phyloP scores from a whole-genome alignment of 257 asterid species.

The Ajuga chamaepitys region DNA sequence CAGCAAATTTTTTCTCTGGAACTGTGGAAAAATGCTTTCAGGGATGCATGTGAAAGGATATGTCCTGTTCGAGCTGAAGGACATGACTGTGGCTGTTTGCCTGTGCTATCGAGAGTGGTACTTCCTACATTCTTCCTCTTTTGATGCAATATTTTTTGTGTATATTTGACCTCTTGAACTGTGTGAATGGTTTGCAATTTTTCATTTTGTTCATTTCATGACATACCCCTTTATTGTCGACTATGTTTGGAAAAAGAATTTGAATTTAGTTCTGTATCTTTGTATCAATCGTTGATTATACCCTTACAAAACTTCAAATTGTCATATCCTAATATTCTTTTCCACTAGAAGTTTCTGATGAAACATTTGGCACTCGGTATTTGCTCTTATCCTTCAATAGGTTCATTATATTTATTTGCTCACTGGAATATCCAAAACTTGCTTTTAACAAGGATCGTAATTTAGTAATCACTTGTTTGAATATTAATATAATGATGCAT shows the following conservation, averaged over 20 bases:
- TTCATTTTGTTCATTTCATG: not conserved
- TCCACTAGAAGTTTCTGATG: not conserved
- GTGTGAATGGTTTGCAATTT: not conserved
- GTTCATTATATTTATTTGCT: not conserved
- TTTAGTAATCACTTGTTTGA: not conserved
- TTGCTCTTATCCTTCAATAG: not conserved
- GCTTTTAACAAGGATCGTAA: not conserved
- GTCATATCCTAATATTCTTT: not conserved
- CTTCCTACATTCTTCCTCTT: constrained; percentile 1
- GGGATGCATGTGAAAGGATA: constrained; percentile 74
- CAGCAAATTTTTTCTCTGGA: constrained; percentile 55
- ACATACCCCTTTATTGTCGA: not conserved
- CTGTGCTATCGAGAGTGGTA: constrained; percentile 71
- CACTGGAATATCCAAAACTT: not conserved
- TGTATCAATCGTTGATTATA: not conserved
- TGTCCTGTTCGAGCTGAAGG: constrained; percentile 90
- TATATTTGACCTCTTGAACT: not conserved
- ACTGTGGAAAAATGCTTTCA: constrained; percentile 84
- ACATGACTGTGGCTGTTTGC: constrained; percentile 80
- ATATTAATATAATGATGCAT: constrained; percentile 1
- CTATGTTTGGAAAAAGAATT: not conserved
- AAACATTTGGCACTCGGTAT: not conserved
- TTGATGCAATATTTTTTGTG: not conserved
- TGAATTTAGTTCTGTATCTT: not conserved
- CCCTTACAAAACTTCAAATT: not conserved